These are phyloP conservation scores for Aspergillus uvarum DNA, from an alignment of 2,329 filamentous ascomycete genomes.

Conservation along the genomic window DNA sequence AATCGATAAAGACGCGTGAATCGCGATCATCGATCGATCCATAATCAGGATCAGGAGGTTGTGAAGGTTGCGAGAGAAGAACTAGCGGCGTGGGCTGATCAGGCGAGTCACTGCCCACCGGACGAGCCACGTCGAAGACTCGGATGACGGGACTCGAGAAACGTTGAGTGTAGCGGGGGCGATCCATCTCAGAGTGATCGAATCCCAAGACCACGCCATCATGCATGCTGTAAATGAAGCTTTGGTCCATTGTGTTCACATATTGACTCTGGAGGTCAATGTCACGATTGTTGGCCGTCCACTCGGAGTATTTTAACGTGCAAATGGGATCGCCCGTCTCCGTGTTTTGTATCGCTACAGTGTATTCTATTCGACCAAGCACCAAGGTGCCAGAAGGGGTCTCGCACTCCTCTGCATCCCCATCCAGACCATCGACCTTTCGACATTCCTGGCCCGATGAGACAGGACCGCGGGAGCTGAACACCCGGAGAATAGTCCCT, in stretches of 20 bases:
- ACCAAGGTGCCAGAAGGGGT: constrained; percentile 73
- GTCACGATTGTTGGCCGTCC: constrained; percentile 89
- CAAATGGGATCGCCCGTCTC: constrained; percentile 75
- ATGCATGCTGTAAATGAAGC: constrained; percentile 83
- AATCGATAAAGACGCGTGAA: constrained; percentile 78
- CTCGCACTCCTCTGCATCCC: constrained; percentile 71
- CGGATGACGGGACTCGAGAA: constrained; percentile 77
- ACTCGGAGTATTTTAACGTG: constrained; percentile 89
- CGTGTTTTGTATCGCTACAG: constrained; percentile 75
- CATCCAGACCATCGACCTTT: constrained; percentile 61
- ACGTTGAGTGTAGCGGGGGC: constrained; percentile 65
- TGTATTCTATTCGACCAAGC: constrained; percentile 85
- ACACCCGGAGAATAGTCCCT: constrained; percentile 78
- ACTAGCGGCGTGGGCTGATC: constrained; percentile 69
- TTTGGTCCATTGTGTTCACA: constrained; percentile 73
- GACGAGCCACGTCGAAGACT: constrained; percentile 83
- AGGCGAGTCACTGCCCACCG: constrained; percentile 62
- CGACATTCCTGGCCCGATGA: constrained; percentile 74
- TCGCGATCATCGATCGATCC: constrained; percentile 52
- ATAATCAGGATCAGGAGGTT: constrained; percentile 53
- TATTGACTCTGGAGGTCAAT: constrained; percentile 85
- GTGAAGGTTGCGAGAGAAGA: constrained; percentile 79
- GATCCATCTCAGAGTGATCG: constrained; percentile 60
- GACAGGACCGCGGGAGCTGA: constrained; percentile 71
- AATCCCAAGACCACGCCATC: constrained; percentile 83